Evolutionary conservation across 1,284 basidiomycete species (phyloP).

Genomic region (Caloboletus firmus): DNA sequence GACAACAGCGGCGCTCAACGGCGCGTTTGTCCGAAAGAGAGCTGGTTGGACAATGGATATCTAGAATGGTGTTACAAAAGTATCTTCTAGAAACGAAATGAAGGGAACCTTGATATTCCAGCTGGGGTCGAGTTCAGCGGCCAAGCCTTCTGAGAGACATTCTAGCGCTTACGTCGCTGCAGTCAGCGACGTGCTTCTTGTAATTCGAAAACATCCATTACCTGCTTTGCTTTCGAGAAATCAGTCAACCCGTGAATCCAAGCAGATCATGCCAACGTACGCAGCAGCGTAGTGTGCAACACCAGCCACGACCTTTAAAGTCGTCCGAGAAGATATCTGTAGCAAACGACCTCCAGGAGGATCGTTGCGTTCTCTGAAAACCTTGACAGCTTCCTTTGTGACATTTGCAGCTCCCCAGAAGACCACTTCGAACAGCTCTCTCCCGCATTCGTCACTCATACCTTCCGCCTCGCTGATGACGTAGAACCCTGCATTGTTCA

Average conservation of each 20-base stretch:
- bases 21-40: slow-evolving; percentile 22
- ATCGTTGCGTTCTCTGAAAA: slow-evolving; percentile 40
- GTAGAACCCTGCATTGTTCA: slow-evolving; percentile 34
- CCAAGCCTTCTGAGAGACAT: slow-evolving; percentile 30
- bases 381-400: slow-evolving; percentile 35
- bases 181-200: slow-evolving; percentile 5
- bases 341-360: slow-evolving; percentile 35
- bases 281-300: slow-evolving; percentile 31
- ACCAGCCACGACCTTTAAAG: slow-evolving; percentile 16
- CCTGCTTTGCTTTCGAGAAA: slow-evolving; percentile 26
- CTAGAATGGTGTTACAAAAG: slow-evolving; percentile 5
- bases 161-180: slow-evolving; percentile 24
- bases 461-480: slow-evolving; percentile 34
- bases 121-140: slow-evolving; percentile 27
- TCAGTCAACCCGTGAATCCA: slow-evolving; percentile 1
- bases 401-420: slow-evolving; percentile 41
- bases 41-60: slow-evolving; percentile 33
- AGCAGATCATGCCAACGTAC: slow-evolving; percentile 17
- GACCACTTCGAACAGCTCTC: slow-evolving; percentile 35
- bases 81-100: neutral
- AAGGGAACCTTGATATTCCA: slow-evolving; percentile 31
- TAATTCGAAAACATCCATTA: slow-evolving; percentile 1
- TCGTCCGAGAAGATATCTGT: slow-evolving; percentile 25
- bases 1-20: slow-evolving; percentile 2
- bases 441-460: slow-evolving; percentile 33